These are phyloP conservation scores for Gracilaria gracilis DNA, from an alignment of 23 red algal genomes.

Conservation along the genomic window DNA sequence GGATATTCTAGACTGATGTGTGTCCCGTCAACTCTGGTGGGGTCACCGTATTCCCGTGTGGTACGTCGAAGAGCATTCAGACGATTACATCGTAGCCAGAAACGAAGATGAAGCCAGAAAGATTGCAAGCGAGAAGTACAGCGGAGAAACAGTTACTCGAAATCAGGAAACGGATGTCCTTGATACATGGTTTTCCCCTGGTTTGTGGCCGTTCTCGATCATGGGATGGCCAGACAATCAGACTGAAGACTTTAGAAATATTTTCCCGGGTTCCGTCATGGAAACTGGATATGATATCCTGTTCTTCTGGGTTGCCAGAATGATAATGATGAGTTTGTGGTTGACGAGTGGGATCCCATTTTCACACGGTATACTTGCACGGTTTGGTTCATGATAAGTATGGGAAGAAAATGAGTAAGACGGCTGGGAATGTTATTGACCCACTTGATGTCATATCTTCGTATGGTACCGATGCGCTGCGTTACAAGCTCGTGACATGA, in stretches of 20 bases:
- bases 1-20: constrained; percentile 98
- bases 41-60: constrained; percentile 97
- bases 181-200: constrained; percentile 99
- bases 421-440: constrained; percentile 94
- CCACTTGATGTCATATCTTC: constrained; percentile 86
- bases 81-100: constrained; percentile 84
- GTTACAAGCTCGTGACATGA: constrained; percentile 90
- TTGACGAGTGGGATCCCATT: constrained; percentile 86
- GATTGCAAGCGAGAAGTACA: constrained; percentile 65
- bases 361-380: constrained; percentile 92
- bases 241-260: constrained; percentile 67
- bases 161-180: constrained; percentile 93
- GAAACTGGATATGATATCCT: constrained; percentile 99
- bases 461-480: constrained; percentile 98
- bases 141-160: constrained; percentile 54
- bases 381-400: constrained; percentile 93
- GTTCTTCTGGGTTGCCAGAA: constrained; percentile 99
- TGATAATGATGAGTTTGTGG: constrained; percentile 98
- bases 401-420: constrained; percentile 99
- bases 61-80: constrained; percentile 74
- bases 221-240: constrained; percentile 96
- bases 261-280: constrained; percentile 90
- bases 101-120: constrained; percentile 76
- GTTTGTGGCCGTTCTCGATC: constrained; percentile 97
- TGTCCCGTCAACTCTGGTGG: constrained; percentile 99